phyloP scores from a whole-genome alignment of 139 green algal genomes.

The Gonium pectorale region DNA sequence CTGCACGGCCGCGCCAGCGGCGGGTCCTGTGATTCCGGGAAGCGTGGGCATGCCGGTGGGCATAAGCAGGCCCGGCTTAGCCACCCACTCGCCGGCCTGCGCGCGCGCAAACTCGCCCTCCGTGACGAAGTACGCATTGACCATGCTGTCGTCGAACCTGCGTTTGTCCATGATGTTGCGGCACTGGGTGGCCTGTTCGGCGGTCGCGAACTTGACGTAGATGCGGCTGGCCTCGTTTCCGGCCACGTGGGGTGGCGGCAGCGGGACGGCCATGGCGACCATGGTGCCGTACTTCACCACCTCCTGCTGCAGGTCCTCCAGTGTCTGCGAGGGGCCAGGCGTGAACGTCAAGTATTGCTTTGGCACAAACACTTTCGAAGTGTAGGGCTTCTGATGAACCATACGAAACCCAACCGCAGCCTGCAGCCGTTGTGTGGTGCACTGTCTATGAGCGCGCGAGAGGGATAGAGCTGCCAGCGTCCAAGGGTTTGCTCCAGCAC shows the following conservation, averaged over 20 bases:
- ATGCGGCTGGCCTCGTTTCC: slow-evolving; percentile 62
- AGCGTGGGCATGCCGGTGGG: not conserved
- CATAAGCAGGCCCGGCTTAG: slow-evolving; percentile 24
- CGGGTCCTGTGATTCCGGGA: too few species aligned
- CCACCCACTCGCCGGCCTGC: slow-evolving; percentile 75
- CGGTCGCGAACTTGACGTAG: slow-evolving; percentile 75
- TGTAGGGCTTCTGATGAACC: too few species aligned
- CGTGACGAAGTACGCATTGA: slow-evolving; percentile 66
- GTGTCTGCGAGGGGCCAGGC: too few species aligned
- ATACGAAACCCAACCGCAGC: too few species aligned
- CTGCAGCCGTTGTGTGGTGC: too few species aligned
- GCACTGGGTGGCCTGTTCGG: slow-evolving; percentile 65
- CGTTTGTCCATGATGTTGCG: slow-evolving; percentile 76
- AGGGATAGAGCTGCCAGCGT: too few species aligned
- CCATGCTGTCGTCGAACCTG: slow-evolving; percentile 80
- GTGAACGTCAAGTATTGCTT: too few species aligned
- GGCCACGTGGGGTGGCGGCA: slow-evolving; percentile 58
- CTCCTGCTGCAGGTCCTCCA: slow-evolving; percentile 81
- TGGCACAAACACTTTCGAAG: too few species aligned
- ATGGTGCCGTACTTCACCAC: slow-evolving; percentile 71
- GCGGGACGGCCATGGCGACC: slow-evolving; percentile 68
- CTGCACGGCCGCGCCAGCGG: too few species aligned
- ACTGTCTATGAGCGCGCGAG: too few species aligned
- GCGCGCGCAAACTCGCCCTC: slow-evolving; percentile 77
- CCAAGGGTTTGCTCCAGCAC: too few species aligned